Evolutionary conservation across 306 rosid species (phyloP).

Genomic region (Gleditsia sinensis): DNA sequence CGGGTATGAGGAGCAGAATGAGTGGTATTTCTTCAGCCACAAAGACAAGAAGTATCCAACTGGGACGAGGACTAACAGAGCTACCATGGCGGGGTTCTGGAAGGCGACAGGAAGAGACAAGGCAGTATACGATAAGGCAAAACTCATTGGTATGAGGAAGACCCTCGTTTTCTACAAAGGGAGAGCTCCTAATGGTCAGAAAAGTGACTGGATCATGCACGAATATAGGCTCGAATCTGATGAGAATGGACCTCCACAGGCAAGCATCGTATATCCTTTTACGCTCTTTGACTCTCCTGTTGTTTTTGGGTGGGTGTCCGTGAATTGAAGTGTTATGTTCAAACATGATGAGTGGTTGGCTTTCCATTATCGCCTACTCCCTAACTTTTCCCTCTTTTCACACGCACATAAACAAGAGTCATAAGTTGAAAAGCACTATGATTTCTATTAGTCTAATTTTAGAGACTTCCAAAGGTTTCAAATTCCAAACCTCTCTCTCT

Average conservation of each 20-base stretch:
- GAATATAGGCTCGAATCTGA: slow-evolving; percentile 28
- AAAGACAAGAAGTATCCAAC: slow-evolving; percentile 28
- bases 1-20: slow-evolving; percentile 10
- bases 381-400: not conserved
- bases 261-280: not conserved
- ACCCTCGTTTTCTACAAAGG: slow-evolving; percentile 33
- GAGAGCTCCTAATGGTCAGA: slow-evolving; percentile 24
- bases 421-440: not conserved
- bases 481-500: not conserved
- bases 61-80: slow-evolving; percentile 26
- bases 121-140: not conserved
- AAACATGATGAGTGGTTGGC: not conserved
- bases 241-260: slow-evolving; percentile 19
- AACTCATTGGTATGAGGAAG: slow-evolving; percentile 20
- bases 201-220: slow-evolving; percentile 27
- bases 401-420: not conserved
- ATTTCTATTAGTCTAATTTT: not conserved
- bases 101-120: slow-evolving; percentile 29
- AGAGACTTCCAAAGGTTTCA: not conserved
- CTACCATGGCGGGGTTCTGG: slow-evolving; percentile 22
- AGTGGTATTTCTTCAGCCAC: slow-evolving; percentile 31
- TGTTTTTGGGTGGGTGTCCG: not conserved
- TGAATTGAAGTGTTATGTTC: not conserved
- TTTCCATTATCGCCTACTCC: not conserved
- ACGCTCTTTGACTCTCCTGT: not conserved